Conservation (phyloP, 148 eudicot species). For the Tetragonia tetragonoides region DNA sequence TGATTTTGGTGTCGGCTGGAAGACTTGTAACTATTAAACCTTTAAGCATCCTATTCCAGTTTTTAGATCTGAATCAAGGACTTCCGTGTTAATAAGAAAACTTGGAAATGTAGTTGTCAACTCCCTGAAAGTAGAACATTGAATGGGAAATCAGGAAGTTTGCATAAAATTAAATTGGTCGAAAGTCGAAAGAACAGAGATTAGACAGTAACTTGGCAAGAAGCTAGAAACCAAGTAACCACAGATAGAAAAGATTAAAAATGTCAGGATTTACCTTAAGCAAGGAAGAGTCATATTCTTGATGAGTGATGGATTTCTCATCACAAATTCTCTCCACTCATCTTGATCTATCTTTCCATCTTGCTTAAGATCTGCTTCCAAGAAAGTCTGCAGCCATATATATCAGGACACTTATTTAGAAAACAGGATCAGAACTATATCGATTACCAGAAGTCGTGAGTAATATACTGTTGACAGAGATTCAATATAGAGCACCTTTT, state of each 20-base stretch:
- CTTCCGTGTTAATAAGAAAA: constrained; percentile 38
- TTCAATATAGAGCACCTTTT: constrained; percentile 36
- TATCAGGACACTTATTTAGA: not conserved
- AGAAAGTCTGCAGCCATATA: constrained; percentile 32
- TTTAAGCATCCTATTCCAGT: not conserved
- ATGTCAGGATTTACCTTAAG: constrained; percentile 34
- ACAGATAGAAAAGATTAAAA: not conserved
- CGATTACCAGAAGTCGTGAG: no score
- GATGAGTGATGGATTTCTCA: constrained; percentile 44
- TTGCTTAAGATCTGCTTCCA: constrained; percentile 50
- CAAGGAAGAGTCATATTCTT: constrained; percentile 43
- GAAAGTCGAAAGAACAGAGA: constrained; percentile 3
- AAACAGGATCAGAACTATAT: not conserved
- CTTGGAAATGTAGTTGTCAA: constrained; percentile 63
- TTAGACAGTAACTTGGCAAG: not conserved
- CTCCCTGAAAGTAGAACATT: constrained; percentile 44
- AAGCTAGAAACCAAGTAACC: not conserved
- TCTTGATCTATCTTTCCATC: constrained; percentile 59
- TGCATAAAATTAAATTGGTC: not conserved
- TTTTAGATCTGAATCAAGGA: constrained; percentile 26
- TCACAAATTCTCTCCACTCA: constrained; percentile 56
- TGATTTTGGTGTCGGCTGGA: not conserved
- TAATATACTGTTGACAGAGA: not conserved
- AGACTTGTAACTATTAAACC: not conserved
- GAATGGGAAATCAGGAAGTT: not conserved